Base-by-base conservation (phyloP, 1,284 basidiomycete species). In the Farysia itapuensis region DNA sequence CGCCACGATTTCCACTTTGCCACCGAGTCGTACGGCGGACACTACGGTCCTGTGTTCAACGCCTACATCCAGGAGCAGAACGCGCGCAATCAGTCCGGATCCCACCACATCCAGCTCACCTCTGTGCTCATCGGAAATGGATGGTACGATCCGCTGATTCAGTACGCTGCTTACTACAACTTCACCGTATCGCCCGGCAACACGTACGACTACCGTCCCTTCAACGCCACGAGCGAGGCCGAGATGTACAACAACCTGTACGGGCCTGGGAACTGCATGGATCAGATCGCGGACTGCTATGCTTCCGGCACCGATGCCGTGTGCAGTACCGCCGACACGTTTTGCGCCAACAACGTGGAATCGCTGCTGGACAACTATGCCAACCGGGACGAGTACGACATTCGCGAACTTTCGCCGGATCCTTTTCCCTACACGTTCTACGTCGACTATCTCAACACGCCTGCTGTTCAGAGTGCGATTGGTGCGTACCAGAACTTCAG, bases 61-160 rank as follows among this genome's bases (percentile, higher is more conserved):
- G 30, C 51, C 21, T 74, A 77, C 45, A 61, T 87, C 78, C 77
- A 84, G 28, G 75, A 80, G 24, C 84, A 86, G 68, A 86, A 86
- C 59, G 77, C 79, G 14, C 82, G 80, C 14, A 84, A 50, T 77
- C 78, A 29, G 15, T 30, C n/a, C 74, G 79, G n/a, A 79, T 81
- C 9, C 78, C 78, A 8, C 8, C 75, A 75, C n/a, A 80, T 86
- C 38, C 84, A 86, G 67, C 79, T 86, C 15, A 81, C 84, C 64
- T 80, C 81, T 13, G 79, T 86, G 16, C 83, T 83, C 20, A 80
- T 86, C 33, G 85, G 84, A 5, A 81, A 66, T 24, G 58, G 53
- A 2, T 66, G 66, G 63, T 64, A 54, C 37, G 57, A 59, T 21
- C 67, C 67, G 9, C 31, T 42, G 30, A 43, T 64, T 13, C 64